phyloP scores from a whole-genome alignment of 106 monocot species.

The Xerophyta viscosa region DNA sequence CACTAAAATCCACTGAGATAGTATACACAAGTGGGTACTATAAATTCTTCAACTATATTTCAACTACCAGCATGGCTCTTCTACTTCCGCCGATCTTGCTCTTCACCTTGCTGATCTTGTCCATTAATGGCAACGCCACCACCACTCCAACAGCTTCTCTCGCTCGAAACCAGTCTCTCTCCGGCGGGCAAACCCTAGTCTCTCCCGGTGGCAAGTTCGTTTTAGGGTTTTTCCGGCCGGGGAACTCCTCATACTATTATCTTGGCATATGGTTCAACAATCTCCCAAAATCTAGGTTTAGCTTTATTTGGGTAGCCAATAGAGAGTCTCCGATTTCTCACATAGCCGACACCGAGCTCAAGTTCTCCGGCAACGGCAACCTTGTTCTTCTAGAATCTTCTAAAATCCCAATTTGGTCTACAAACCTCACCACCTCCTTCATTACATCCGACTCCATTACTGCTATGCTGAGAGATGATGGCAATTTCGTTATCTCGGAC shows the following conservation, averaged over 20 bases:
- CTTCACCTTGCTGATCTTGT: not conserved
- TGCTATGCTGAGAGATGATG: conserved; percentile 19
- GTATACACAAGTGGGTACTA: too few relatives aligned
- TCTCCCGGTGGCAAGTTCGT: conserved; percentile 6
- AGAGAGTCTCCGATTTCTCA: conserved; percentile 19
- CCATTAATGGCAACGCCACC: conserved; percentile 8
- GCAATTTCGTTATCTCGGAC: conserved; percentile 26
- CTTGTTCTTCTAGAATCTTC: conserved; percentile 27
- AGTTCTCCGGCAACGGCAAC: conserved; percentile 23
- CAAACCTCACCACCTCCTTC: conserved; percentile 15
- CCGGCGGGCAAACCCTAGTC: conserved; percentile 6
- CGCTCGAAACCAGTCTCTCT: conserved; percentile 4
- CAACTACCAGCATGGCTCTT: too few relatives aligned
- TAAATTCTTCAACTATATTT: too few relatives aligned
- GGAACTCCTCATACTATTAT: conserved; percentile 4
- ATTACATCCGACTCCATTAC: conserved; percentile 1
- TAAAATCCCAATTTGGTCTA: conserved; percentile 25
- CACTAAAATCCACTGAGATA: too few relatives aligned
- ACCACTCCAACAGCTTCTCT: too few relatives aligned
- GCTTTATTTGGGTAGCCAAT: conserved; percentile 47
- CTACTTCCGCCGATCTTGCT: not conserved
- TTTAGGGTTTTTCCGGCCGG: conserved; percentile 6
- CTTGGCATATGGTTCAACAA: conserved; percentile 44
- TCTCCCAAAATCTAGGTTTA: conserved; percentile 5
- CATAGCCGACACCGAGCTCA: conserved; percentile 19